A percentile compares a stretch with the other conserved stretches of the same genome.
Conservation (phyloP, 495 filamentous ascomycete species). For the Trichocladium antarcticum region DNA sequence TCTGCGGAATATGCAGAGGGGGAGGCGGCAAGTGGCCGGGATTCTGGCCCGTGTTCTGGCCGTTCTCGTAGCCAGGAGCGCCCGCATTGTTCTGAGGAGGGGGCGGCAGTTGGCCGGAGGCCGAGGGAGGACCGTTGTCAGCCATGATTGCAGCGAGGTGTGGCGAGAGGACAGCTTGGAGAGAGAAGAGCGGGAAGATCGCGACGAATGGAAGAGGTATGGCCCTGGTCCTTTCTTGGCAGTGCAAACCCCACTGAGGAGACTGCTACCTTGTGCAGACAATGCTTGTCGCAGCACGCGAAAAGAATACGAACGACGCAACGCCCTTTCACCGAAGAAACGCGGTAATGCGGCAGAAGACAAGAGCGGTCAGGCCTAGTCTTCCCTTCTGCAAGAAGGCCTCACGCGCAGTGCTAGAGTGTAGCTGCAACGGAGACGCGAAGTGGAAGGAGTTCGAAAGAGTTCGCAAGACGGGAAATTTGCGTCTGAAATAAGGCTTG, state of each 20-base stretch:
- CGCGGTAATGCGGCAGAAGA: background rate
- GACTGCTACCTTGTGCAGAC: background rate
- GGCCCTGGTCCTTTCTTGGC: conserved; percentile 13
- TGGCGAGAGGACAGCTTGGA: background rate
- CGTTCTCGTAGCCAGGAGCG: conserved; percentile 59
- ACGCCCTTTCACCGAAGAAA: background rate
- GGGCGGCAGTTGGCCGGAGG: conserved; percentile 49
- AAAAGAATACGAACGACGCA: background rate
- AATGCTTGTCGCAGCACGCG: background rate
- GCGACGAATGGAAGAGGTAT: conserved; percentile 9
- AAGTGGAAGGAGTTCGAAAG: background rate
- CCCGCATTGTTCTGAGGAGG: conserved; percentile 56
- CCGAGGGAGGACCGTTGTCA: conserved; percentile 48
- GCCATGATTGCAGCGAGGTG: conserved; percentile 44
- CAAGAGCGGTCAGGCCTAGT: background rate
- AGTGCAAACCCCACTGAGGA: conserved; percentile 13
- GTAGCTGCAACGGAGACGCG: conserved; percentile 1
- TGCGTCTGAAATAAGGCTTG: background rate
- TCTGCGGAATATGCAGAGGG: conserved; percentile 88
- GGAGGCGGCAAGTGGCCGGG: conserved; percentile 87
- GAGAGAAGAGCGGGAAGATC: conserved; percentile 1
- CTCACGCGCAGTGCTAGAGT: background rate
- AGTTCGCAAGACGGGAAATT: background rate
- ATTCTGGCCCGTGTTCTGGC: conserved; percentile 56
- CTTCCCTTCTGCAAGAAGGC: background rate